Evolutionary conservation across 257 asterid species (phyloP), one percentile per base, ranked within the genome.

Genomic region (Plectranthus barbatus): DNA sequence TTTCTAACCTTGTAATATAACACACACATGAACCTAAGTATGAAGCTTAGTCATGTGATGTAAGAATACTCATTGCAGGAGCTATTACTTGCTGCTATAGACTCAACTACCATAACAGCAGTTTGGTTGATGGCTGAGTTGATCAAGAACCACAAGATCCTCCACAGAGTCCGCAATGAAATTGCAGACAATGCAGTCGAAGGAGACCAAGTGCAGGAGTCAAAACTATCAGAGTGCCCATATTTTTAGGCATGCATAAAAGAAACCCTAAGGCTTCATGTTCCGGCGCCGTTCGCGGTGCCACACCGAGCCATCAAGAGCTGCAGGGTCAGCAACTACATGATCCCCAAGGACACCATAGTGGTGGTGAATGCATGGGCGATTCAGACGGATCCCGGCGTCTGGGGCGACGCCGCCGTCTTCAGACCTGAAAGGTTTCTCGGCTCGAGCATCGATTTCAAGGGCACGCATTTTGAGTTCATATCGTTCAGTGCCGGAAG

Each of bases 331-430:
- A 34, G 53, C 4, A 21, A 48, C 7, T 66, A 72, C 17, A 19
- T 42, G 4, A 54, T 72, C 14, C 77, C 77, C 1, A 66, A 72
- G 29, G 73, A 67, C 17, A 10, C 66, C 18, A 18, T 60, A 9
- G 60, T 72, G 47, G 26, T 73, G 5, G 65, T 73, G 48, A 66
- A 73, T 36, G 73, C 69, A 0, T 66, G 77, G 77, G 73, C 73
- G 1, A 52, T 72, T 34, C 7, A 7, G 3, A 2, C 15, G 37
- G 73, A 72, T 4, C 65, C 59, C 7, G 36, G 3, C 6, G 15
- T 3, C 1, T 72, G 72, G 73, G 18, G 42, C 18, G n/a, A 24
- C n/a, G 15, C n/a, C n/a, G n/a, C n/a, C n/a, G n/a, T n/a, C n/a
- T 61, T 70, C 49, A 53, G 52, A 9, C 74, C 74, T 4, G 66